Evolutionary conservation across 176 grass and related monocot genomes (phyloP), one percentile per base, ranked within the genome.

Genomic region (Hordeum marinum): DNA sequence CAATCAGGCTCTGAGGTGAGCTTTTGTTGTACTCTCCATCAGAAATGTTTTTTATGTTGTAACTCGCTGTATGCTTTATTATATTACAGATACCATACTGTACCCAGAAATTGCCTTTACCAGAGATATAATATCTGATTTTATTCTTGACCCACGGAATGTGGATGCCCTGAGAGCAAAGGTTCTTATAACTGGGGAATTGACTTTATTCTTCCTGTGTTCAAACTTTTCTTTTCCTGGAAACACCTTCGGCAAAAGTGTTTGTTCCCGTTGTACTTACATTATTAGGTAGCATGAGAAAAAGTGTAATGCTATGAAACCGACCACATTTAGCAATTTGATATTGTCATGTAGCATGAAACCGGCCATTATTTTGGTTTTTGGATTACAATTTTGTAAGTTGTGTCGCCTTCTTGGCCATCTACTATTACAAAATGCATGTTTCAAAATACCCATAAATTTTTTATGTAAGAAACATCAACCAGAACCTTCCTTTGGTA

Each of bases 41-140:
- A 50, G 55, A 15, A 84, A 73, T 59, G 29, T 85, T 73, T 55
- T 10, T 25, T 85, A 52, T 29, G 8, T 73, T 64, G 18, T 72
- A 91, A 82, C 68, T 93, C 61, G 87, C 68, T 77, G 8, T 61
- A 89, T 58, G 80, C 37, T 59, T 14, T 72, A 57, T 80, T 91
- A 96, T 91, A 92, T 99, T 82, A 96, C 91, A 76, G 93, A 99
- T 79, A 82, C 87, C 15, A 88, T 99, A 84, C 86, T 99, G 76
- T 90, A 81, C 77, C 96, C 90, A 72, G 96, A 99, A 89, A 86
- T 99, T 86, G 96, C 90, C n/a, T 96, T 99, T 80, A 96, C 93
- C 1, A 88, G 93, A 88, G 96, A 99, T 72, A 96, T 90, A 27
- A 94, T 84, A 64, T 92, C 90, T 73, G 96, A 99, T 89, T 99